A percentile compares a stretch with the other conserved stretches of the same genome.
These are phyloP conservation scores for Teunomyces tritomae DNA, from an alignment of 805 yeast species.

Conservation along the genomic window DNA sequence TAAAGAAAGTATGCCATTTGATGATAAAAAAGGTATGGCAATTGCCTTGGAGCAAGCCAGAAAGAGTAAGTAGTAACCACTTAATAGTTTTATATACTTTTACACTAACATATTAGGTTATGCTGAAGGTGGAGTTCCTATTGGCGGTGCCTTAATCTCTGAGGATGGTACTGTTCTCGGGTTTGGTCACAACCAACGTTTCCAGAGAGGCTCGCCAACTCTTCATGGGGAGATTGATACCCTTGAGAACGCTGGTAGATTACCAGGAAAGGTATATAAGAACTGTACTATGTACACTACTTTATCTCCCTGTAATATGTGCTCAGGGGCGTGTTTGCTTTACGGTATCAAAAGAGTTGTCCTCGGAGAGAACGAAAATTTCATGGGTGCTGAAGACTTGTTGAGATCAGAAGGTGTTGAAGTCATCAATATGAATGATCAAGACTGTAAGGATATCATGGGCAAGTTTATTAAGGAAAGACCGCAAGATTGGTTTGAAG, in stretches of 20 bases:
- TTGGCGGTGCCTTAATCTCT: constrained; percentile 71
- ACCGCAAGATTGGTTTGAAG: constrained; percentile 81
- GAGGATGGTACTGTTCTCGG: constrained; percentile 82
- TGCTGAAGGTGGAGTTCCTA: constrained; percentile 89
- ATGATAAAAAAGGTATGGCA: constrained; percentile 63
- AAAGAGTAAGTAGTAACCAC: constrained; percentile 41
- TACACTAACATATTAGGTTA: constrained; percentile 42
- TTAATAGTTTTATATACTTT: not conserved
- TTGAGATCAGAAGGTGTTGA: constrained; percentile 67
- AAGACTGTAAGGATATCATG: constrained; percentile 71
- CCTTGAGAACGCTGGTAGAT: constrained; percentile 86
- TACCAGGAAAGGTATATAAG: constrained; percentile 75
- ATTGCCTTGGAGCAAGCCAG: constrained; percentile 73
- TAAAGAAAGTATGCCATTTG: constrained; percentile 43
- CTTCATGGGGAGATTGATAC: constrained; percentile 92
- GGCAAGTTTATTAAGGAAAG: constrained; percentile 70
- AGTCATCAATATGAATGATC: constrained; percentile 57
- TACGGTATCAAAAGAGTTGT: constrained; percentile 88
- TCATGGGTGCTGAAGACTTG: constrained; percentile 79
- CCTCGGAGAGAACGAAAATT: constrained; percentile 83
- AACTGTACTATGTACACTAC: constrained; percentile 91
- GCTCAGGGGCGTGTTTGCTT: constrained; percentile 87
- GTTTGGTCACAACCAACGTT: constrained; percentile 84
- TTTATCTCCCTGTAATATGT: constrained; percentile 91
- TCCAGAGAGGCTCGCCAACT: constrained; percentile 80